A percentile compares a stretch with the other conserved stretches of the same genome.
These are phyloP conservation scores for Allium cepa DNA, from an alignment of 106 monocot genomes.

Conservation along the genomic window DNA sequence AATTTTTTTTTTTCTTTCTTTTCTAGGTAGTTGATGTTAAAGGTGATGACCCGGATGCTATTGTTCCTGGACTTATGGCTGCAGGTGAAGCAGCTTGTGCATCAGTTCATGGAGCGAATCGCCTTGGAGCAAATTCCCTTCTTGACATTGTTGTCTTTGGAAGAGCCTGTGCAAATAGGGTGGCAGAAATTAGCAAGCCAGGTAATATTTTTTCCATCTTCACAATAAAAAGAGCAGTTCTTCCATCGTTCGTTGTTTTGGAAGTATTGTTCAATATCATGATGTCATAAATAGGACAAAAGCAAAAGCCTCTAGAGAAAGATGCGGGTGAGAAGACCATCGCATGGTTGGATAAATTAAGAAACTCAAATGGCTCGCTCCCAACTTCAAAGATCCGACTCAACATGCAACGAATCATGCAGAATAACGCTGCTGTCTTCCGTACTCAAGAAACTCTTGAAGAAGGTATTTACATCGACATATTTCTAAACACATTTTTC, in stretches of 20 bases:
- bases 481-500: not conserved
- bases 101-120: constrained; percentile 97
- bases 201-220: constrained; percentile 16
- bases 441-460: constrained; percentile 92
- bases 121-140: constrained; percentile 96
- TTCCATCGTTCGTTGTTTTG: too few species aligned
- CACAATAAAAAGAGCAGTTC: too few species aligned
- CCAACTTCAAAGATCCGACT: constrained; percentile 92
- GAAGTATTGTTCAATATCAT: too few species aligned
- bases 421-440: constrained; percentile 98
- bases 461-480: constrained; percentile 47
- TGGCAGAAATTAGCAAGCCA: constrained; percentile 78
- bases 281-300: constrained; percentile 37
- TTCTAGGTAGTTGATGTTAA: constrained; percentile 70
- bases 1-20: not conserved
- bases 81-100: constrained; percentile 98
- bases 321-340: constrained; percentile 90
- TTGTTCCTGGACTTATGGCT: constrained; percentile 93
- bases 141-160: constrained; percentile 99
- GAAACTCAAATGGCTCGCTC: constrained; percentile 81
- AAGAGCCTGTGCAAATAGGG: constrained; percentile 94
- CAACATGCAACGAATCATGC: constrained; percentile 98
- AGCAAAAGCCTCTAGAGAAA: constrained; percentile 72
- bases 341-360: constrained; percentile 84
- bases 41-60: constrained; percentile 71